phyloP scores from a whole-genome alignment of 2,329 filamentous ascomycete species.

The Pseudogymnoascus sp. region DNA sequence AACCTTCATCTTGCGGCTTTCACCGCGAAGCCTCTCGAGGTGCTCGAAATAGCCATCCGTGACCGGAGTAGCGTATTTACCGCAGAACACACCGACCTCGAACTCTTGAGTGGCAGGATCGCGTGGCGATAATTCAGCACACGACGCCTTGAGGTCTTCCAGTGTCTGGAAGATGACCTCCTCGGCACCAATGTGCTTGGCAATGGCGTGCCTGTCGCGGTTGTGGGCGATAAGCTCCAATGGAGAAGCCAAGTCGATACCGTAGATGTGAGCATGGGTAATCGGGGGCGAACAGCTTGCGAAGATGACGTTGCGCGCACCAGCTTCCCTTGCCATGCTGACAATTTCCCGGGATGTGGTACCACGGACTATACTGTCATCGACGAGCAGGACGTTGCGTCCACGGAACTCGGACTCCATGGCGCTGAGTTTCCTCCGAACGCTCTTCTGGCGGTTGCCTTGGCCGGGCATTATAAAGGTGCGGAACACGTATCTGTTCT shows the following conservation, averaged over 20 bases:
- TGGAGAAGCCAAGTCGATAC: slow-evolving; percentile 66
- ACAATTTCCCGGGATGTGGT: slow-evolving; percentile 76
- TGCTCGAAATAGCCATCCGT: slow-evolving; percentile 75
- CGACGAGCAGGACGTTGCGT: slow-evolving; percentile 74
- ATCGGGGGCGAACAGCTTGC: slow-evolving; percentile 76
- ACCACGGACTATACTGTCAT: slow-evolving; percentile 84
- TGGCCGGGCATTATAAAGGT: slow-evolving; percentile 87
- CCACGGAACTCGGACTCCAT: slow-evolving; percentile 79
- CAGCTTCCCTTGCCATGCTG: slow-evolving; percentile 75
- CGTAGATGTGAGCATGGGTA: slow-evolving; percentile 81
- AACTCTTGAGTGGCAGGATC: slow-evolving; percentile 56
- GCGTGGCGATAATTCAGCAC: slow-evolving; percentile 60
- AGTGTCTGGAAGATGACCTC: slow-evolving; percentile 72
- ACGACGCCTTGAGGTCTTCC: slow-evolving; percentile 71
- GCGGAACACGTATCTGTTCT: slow-evolving; percentile 82
- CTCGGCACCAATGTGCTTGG: slow-evolving; percentile 63
- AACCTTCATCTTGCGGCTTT: slow-evolving; percentile 60
- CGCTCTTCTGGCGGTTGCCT: slow-evolving; percentile 70
- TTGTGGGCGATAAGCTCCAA: slow-evolving; percentile 65
- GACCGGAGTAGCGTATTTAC: slow-evolving; percentile 76
- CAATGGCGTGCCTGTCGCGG: slow-evolving; percentile 52
- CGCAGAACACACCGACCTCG: slow-evolving; percentile 88
- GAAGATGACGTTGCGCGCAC: slow-evolving; percentile 75
- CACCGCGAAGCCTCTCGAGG: slow-evolving; percentile 62
- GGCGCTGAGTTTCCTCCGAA: slow-evolving; percentile 81